These are phyloP conservation scores for Colletotrichum truncatum DNA, from an alignment of 2,329 filamentous ascomycete species.

Conservation along the genomic window DNA sequence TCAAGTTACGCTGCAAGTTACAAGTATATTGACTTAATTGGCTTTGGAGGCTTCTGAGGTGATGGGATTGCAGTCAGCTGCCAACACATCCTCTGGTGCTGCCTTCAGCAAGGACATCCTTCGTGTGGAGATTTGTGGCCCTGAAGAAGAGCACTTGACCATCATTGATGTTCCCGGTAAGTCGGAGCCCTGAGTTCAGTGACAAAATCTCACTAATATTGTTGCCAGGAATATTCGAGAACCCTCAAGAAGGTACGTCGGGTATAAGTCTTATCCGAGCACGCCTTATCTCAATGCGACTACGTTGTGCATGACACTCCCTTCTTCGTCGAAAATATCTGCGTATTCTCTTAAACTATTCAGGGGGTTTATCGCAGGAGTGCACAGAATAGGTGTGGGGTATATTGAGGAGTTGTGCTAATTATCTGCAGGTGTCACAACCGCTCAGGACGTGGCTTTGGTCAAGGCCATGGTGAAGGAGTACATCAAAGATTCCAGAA, in stretches of 20 bases:
- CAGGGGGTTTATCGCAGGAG: no score
- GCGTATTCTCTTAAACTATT: no score
- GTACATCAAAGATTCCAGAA: slow-evolving; percentile 56
- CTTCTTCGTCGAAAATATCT: no score
- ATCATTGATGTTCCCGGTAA: slow-evolving; percentile 46
- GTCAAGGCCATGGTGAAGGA: slow-evolving; percentile 39
- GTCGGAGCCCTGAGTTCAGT: slow-evolving; percentile 48
- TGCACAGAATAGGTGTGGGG: no score
- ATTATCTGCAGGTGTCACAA: slow-evolving; percentile 34
- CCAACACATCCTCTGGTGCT: neutral
- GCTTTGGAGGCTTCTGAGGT: slow-evolving; percentile 4
- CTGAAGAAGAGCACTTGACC: slow-evolving; percentile 33
- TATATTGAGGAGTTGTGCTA: slow-evolving; percentile 33
- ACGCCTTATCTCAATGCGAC: neutral
- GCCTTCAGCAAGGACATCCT: slow-evolving; percentile 33
- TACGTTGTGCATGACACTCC: neutral
- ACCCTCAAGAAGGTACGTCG: slow-evolving; percentile 16
- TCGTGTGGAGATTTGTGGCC: slow-evolving; percentile 33
- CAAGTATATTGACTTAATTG: neutral
- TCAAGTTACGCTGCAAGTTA: slow-evolving; percentile 44
- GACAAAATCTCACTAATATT: slow-evolving; percentile 40
- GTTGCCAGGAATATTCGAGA: slow-evolving; percentile 43
- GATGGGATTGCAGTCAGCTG: slow-evolving; percentile 10
- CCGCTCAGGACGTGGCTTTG: slow-evolving; percentile 17
- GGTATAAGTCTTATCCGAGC: neutral